Evolutionary conservation across 2,329 filamentous ascomycete species (phyloP).

Genomic region (Xylariaceae sp.): DNA sequence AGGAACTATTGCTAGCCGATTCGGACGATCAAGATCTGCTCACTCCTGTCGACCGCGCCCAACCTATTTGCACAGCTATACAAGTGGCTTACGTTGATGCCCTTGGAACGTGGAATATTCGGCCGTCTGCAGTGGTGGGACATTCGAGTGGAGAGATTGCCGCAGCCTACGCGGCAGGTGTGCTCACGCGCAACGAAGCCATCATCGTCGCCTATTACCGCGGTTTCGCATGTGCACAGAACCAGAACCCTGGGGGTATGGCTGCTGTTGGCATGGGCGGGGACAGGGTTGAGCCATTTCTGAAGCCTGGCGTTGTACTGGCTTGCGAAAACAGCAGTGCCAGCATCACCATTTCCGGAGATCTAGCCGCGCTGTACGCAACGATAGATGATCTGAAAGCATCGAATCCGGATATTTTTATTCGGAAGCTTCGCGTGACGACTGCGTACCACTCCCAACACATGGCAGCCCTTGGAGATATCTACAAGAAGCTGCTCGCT

Average conservation of each 20-base stretch:
- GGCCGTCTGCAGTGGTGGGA: not conserved
- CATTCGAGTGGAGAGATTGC: not conserved
- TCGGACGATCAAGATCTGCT: no score
- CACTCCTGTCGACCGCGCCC: not conserved
- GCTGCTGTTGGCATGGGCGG: constrained; percentile 33
- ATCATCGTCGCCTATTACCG: not conserved
- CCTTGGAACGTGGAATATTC: not conserved
- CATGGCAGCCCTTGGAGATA: constrained; percentile 14
- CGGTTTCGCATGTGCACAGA: no score
- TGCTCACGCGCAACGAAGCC: not conserved
- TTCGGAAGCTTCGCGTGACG: constrained; percentile 7
- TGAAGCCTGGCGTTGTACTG: constrained; percentile 22
- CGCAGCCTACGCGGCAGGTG: not conserved
- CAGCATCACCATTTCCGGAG: constrained; percentile 27
- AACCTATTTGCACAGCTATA: not conserved
- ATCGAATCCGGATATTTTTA: constrained; percentile 21
- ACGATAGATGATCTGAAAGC: constrained; percentile 17
- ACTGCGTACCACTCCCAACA: constrained; percentile 24
- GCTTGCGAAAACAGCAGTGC: constrained; percentile 28
- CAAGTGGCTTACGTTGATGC: not conserved
- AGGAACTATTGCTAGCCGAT: no score
- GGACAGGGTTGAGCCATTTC: constrained; percentile 23
- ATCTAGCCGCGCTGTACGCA: constrained; percentile 11
- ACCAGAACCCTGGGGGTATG: constrained; percentile 28
- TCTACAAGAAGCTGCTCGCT: not conserved